A percentile compares a stretch with the other conserved stretches of the same genome.
These are phyloP conservation scores for Kuraishia piskuri DNA, from an alignment of 805 yeast genomes.

Conservation along the genomic window DNA sequence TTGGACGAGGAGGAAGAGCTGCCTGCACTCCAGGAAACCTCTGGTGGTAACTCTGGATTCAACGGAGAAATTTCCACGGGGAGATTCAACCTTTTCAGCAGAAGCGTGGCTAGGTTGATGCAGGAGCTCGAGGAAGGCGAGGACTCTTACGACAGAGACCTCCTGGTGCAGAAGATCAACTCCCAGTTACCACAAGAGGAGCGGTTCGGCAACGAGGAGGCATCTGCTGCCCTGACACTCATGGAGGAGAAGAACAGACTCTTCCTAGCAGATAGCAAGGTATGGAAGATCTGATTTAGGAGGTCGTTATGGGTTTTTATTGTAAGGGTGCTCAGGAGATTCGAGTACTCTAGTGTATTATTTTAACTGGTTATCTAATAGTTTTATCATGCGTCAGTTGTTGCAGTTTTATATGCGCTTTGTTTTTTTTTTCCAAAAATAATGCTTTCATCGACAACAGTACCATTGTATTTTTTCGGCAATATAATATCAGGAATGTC, in stretches of 20 bases:
- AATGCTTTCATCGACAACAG: too few relatives aligned
- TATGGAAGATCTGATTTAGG: conserved; percentile 32
- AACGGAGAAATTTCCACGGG: conserved; percentile 37
- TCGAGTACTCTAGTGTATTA: not conserved
- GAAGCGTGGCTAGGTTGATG: conserved; percentile 37
- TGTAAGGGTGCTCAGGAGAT: not conserved
- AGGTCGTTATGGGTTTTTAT: conserved; percentile 1
- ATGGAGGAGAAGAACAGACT: conserved; percentile 36
- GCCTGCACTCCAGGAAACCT: conserved; percentile 10
- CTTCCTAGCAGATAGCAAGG: conserved; percentile 38
- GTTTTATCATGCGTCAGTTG: not conserved
- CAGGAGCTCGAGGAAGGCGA: conserved; percentile 32
- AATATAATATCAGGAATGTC: too few relatives aligned
- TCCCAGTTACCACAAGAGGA: conserved; percentile 32
- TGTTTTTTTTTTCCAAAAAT: too few relatives aligned
- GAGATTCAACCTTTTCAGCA: conserved; percentile 37
- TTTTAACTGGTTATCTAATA: not conserved
- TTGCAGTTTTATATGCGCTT: not conserved
- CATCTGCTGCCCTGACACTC: conserved; percentile 30
- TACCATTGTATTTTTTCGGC: too few relatives aligned
- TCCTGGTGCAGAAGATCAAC: conserved; percentile 12
- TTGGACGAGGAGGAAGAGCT: conserved; percentile 9
- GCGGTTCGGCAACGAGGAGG: conserved; percentile 34
- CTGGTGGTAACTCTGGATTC: conserved; percentile 8
- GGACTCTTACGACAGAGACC: conserved; percentile 15